Percentiles rank a stretch among this genome's conserved stretches.
Evolutionary conservation across 805 yeast species (phyloP).

Genomic region (Kuraishia cidri): DNA sequence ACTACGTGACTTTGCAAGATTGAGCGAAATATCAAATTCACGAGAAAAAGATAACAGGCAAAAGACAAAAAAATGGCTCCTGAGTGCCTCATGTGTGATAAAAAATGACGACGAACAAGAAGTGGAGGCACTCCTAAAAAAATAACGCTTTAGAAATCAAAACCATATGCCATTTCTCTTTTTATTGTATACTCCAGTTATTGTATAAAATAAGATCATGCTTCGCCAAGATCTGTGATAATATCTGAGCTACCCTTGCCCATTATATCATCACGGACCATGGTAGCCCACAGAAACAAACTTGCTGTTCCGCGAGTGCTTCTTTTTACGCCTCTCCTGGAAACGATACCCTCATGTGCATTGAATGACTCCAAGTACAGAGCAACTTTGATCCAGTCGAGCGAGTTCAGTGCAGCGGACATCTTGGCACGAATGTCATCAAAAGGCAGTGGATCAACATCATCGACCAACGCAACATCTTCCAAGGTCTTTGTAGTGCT

Average conservation of each 20-base stretch:
- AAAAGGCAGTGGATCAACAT: slow-evolving; percentile 14
- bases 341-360: slow-evolving; percentile 83
- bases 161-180: too few relatives aligned
- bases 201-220: too few relatives aligned
- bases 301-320: slow-evolving; percentile 43
- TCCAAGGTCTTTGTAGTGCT: slow-evolving; percentile 2
- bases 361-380: slow-evolving; percentile 64
- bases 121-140: too few relatives aligned
- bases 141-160: too few relatives aligned
- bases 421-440: slow-evolving; percentile 21
- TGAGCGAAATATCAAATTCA: background rate
- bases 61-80: background rate
- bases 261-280: too few relatives aligned
- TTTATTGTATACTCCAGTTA: too few relatives aligned
- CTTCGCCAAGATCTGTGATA: too few relatives aligned
- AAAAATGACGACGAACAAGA: too few relatives aligned
- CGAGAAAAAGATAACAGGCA: background rate
- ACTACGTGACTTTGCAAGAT: slow-evolving; percentile 46
- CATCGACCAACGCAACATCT: slow-evolving; percentile 7
- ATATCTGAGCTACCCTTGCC: too few relatives aligned
- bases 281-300: slow-evolving; percentile 35
- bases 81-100: too few relatives aligned
- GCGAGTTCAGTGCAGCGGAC: slow-evolving; percentile 42
- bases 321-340: slow-evolving; percentile 55
- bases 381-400: slow-evolving; percentile 75